Base-by-base conservation (phyloP, 179 eudicot genomes). In the Amaranthus tricolor region DNA sequence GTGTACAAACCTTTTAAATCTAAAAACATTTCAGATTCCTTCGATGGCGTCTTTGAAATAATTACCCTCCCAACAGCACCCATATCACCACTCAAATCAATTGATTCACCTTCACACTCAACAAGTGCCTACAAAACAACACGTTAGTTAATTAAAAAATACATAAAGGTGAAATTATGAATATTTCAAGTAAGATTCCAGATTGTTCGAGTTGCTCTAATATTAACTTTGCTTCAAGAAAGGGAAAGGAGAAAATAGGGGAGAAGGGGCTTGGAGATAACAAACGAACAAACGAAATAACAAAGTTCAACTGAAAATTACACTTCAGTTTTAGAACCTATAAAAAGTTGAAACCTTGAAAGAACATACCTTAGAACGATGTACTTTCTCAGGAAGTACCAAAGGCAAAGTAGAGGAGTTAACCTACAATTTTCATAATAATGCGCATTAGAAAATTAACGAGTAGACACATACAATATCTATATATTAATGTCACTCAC, bases 91-190 rank as follows among this genome's bases (percentile, higher is more conserved):
- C 99, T 93, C 84, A 95, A 82, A 82, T 95, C 99, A 76, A 95
- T 93, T 74, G 97, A 89, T 72, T 93, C 96, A 62, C 95, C 97
- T 82, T 90, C 99, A 82, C 99, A 95, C 86, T 95, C 99, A 81
- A 95, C 92, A 80, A 95, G 97, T 51, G 92, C 97, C 99, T 95
- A 88, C 65, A 82, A 19, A 76, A 68, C 17, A 58, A 71, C 31
- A 8, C 56, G 48, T 15, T 10, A 44, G 13, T 10, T 63, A 6
- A 12, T n/a, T 54, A 71, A 4, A 71, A 5, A 65, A 8, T 51
- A 55, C 17, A 16, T 13, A 71, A 31, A 45, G 57, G 74, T 45
- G 31, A 62, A 57, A 24, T 61, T 47, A 62, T 19, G n/a, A 59
- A 50, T 16, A 24, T 11, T 14, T 16, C 6, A 13, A 21, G 3